Evolutionary conservation across 768 basidiomycete genomes (phyloP).

Genomic region (Mycena venus): DNA sequence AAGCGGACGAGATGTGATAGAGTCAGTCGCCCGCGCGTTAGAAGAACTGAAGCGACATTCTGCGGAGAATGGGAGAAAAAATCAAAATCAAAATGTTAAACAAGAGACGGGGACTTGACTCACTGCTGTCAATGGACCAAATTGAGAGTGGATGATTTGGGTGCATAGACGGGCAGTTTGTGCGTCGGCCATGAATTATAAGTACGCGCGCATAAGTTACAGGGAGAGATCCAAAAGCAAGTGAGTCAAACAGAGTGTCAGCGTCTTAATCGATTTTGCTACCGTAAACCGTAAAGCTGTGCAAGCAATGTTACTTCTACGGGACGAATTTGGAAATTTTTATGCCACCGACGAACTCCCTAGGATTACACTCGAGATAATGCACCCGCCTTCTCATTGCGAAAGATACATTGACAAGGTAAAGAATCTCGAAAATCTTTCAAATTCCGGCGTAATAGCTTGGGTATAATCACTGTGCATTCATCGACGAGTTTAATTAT

Average conservation of each 20-base stretch:
- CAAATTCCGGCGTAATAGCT: too few species aligned
- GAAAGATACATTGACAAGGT: too few species aligned
- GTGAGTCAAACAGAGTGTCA: not conserved
- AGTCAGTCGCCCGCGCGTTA: constrained; percentile 88
- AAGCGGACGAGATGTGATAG: constrained; percentile 77
- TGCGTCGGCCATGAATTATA: constrained; percentile 60
- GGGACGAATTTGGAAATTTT: too few species aligned
- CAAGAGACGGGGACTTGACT: constrained; percentile 34
- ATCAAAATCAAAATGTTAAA: not conserved
- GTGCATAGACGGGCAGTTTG: constrained; percentile 63
- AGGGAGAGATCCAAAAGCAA: not conserved
- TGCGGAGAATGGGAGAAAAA: constrained; percentile 43
- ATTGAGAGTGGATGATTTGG: constrained; percentile 66
- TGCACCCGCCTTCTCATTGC: too few species aligned
- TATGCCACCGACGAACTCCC: too few species aligned
- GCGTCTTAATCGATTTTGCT: too few species aligned
- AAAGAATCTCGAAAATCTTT: too few species aligned
- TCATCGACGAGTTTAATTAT: too few species aligned
- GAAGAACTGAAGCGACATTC: constrained; percentile 80
- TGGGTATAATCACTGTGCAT: too few species aligned
- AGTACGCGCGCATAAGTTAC: constrained; percentile 21
- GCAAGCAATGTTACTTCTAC: too few species aligned
- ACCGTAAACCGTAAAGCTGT: too few species aligned
- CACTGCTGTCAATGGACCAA: constrained; percentile 61
- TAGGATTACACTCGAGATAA: too few species aligned